Evolutionary conservation across 2,329 filamentous ascomycete species (phyloP).

Genomic region (Stagonosporopsis vannaccii): DNA sequence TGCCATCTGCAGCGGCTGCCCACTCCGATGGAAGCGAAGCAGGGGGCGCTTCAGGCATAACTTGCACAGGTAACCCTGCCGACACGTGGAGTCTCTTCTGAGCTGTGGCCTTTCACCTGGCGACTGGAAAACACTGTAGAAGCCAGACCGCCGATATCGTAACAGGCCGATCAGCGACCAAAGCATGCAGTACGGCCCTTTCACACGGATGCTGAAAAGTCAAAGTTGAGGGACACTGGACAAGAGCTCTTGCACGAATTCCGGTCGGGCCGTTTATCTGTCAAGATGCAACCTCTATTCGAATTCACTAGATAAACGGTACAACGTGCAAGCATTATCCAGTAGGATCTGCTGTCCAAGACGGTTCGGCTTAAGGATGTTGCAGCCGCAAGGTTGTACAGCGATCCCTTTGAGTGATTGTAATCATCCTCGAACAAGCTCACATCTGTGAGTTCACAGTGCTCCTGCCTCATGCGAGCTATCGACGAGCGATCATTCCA

Average conservation of each 20-base stretch:
- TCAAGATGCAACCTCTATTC: slow-evolving; percentile 25
- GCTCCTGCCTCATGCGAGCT: slow-evolving; percentile 25
- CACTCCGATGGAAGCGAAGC: slow-evolving; percentile 48
- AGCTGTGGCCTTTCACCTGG: slow-evolving; percentile 32
- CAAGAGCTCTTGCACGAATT: slow-evolving; percentile 15
- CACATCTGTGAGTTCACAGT: slow-evolving; percentile 18
- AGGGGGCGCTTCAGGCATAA: slow-evolving; percentile 36
- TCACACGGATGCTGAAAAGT: slow-evolving; percentile 14
- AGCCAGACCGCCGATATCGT: slow-evolving; percentile 27
- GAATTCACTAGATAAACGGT: slow-evolving; percentile 26
- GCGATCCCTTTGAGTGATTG: slow-evolving; percentile 21
- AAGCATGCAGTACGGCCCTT: slow-evolving; percentile 14
- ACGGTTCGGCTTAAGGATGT: slow-evolving; percentile 35
- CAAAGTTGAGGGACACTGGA: slow-evolving; percentile 14
- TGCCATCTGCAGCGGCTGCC: slow-evolving; percentile 46
- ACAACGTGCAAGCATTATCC: slow-evolving; percentile 10
- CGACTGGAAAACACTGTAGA: slow-evolving; percentile 33
- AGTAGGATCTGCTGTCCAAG: slow-evolving; percentile 19
- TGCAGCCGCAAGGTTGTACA: slow-evolving; percentile 41
- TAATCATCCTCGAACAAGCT: slow-evolving; percentile 24
- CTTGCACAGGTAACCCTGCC: slow-evolving; percentile 42
- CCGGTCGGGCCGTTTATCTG: slow-evolving; percentile 35
- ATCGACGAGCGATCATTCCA: slow-evolving; percentile 19
- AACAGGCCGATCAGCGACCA: slow-evolving; percentile 22
- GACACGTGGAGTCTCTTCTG: slow-evolving; percentile 43